Percentiles rank a stretch among this genome's conserved stretches.
Evolutionary conservation across 139 green algal species (phyloP).

Genomic region (Chlamydomonas sphaeroides): DNA sequence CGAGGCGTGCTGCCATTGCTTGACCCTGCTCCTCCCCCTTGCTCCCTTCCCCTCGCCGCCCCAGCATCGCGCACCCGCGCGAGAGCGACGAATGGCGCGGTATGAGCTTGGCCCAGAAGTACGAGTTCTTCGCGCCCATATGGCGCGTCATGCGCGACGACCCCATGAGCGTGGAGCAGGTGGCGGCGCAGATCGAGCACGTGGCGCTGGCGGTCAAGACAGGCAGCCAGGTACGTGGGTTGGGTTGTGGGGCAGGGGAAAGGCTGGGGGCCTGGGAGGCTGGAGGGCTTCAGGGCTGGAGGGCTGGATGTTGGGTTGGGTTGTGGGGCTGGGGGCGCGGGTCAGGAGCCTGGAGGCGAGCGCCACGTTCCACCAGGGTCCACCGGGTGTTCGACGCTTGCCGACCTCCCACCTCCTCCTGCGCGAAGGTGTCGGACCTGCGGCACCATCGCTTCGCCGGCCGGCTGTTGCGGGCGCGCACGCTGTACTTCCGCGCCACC

Average conservation of each 20-base stretch:
- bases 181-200: slow-evolving; percentile 73
- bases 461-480: slow-evolving; percentile 41
- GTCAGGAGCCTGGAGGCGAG: too few relatives aligned
- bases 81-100: slow-evolving; percentile 84
- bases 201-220: slow-evolving; percentile 86
- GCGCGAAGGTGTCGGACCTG: slow-evolving; percentile 78
- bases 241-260: too few relatives aligned
- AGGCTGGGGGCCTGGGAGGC: too few relatives aligned
- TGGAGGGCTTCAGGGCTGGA: too few relatives aligned
- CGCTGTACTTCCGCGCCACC: slow-evolving; percentile 84
- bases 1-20: too few relatives aligned
- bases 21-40: neutral
- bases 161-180: slow-evolving; percentile 77
- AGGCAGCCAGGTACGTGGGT: slow-evolving; percentile 59
- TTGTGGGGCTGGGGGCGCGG: too few relatives aligned
- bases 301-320: too few relatives aligned
- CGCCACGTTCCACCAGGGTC: neutral
- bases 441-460: slow-evolving; percentile 72
- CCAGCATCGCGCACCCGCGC: slow-evolving; percentile 79
- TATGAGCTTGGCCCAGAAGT: slow-evolving; percentile 76
- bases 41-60: neutral
- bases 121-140: slow-evolving; percentile 91
- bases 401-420: too few relatives aligned
- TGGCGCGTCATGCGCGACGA: slow-evolving; percentile 88
- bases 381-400: too few relatives aligned